Percentiles rank a stretch among this genome's conserved stretches.
phyloP scores from a whole-genome alignment of 1,284 basidiomycete species.

The Coriolopsis trogii region DNA sequence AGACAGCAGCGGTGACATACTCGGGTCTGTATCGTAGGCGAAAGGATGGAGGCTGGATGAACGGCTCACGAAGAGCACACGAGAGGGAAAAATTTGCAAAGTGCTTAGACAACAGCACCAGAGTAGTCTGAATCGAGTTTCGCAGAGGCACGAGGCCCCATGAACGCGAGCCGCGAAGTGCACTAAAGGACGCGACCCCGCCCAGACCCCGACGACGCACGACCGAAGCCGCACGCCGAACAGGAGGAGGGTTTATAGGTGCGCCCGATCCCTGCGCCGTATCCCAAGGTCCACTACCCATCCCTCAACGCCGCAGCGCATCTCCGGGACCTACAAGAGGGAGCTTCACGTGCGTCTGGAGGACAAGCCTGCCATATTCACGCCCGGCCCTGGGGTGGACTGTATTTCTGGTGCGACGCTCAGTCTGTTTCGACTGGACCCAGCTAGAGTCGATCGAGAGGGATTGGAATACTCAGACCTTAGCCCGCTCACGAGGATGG shows the following conservation, averaged over 20 bases:
- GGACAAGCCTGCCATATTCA: not conserved
- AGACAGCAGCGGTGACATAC: no score
- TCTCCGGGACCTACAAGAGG: constrained; percentile 34
- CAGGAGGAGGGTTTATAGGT: constrained; percentile 16
- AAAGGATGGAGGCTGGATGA: not conserved
- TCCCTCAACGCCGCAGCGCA: constrained; percentile 23
- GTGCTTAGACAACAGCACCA: constrained; percentile 40
- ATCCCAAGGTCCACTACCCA: constrained; percentile 34
- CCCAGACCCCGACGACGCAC: constrained; percentile 13
- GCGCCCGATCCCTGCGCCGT: constrained; percentile 37
- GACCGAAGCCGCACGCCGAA: constrained; percentile 17
- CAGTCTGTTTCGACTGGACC: constrained; percentile 48
- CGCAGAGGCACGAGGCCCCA: constrained; percentile 30
- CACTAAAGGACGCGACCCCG: constrained; percentile 44
- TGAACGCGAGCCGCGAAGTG: constrained; percentile 50
- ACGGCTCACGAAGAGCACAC: constrained; percentile 31
- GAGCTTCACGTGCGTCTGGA: not conserved
- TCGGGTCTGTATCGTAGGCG: no score
- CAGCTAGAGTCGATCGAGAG: constrained; percentile 53
- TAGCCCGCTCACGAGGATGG: constrained; percentile 55
- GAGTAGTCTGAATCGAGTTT: constrained; percentile 65
- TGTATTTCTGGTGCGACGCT: constrained; percentile 55
- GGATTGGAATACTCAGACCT: constrained; percentile 62
- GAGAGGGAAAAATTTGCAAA: constrained; percentile 29
- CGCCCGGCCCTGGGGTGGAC: constrained; percentile 19